phyloP scores from a whole-genome alignment of 345 rosid species.

The Linum usitatissimum region DNA sequence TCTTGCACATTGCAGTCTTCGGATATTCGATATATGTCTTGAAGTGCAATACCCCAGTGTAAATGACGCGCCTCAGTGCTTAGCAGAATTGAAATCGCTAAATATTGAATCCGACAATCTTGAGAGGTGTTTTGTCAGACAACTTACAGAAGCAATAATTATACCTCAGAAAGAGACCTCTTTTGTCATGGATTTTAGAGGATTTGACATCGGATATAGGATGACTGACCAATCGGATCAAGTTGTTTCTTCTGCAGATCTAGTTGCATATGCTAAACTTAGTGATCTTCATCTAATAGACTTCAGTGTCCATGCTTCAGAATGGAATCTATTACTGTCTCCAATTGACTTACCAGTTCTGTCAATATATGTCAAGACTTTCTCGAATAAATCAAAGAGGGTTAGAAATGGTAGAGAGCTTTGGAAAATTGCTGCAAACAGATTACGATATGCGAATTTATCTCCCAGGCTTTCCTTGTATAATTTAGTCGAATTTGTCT shows the following conservation, averaged over 20 bases:
- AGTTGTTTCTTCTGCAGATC: conserved; percentile 29
- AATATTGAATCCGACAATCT: conserved; percentile 41
- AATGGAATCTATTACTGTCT: conserved; percentile 38
- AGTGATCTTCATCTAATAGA: conserved; percentile 46
- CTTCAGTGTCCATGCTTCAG: conserved; percentile 37
- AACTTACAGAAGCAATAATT: conserved; percentile 37
- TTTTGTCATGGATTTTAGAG: conserved; percentile 34
- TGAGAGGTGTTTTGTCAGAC: conserved; percentile 43
- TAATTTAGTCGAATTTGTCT: conserved; percentile 34
- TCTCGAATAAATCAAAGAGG: conserved; percentile 30
- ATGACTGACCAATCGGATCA: conserved; percentile 27
- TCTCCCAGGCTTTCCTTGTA: conserved; percentile 51
- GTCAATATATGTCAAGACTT: conserved; percentile 32
- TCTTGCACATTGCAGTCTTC: conserved; percentile 46
- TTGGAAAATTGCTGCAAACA: conserved; percentile 73
- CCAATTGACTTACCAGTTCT: conserved; percentile 51
- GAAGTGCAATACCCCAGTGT: conserved; percentile 41
- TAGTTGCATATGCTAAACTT: conserved; percentile 26
- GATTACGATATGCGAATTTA: conserved; percentile 39
- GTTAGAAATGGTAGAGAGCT: conserved; percentile 57
- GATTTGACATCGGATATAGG: conserved; percentile 45
- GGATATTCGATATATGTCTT: conserved; percentile 30
- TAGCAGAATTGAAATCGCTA: conserved; percentile 42
- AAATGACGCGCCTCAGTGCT: conserved; percentile 30
- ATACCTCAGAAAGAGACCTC: conserved; percentile 40